These are phyloP conservation scores for Mrakia hoshinonis DNA, from an alignment of 768 basidiomycete species.

Conservation along the genomic window DNA sequence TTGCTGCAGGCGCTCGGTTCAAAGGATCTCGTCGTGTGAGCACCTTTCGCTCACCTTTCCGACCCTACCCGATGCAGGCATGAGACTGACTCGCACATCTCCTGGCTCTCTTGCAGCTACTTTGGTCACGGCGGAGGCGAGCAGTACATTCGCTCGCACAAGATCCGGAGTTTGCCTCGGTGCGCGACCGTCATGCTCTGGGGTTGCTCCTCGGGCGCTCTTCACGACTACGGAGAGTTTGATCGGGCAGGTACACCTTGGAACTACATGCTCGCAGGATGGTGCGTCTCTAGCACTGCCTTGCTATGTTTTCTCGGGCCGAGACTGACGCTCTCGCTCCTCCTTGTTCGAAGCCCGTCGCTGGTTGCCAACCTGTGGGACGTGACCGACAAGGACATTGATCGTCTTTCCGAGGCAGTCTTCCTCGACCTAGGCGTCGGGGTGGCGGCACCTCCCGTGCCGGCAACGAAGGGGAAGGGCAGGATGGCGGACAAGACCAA, in stretches of 20 bases:
- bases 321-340: not conserved
- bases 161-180: constrained; percentile 65
- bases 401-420: constrained; percentile 77
- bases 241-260: constrained; percentile 85
- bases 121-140: constrained; percentile 96
- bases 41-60: constrained; percentile 31
- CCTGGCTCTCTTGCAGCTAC: constrained; percentile 53
- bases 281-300: constrained; percentile 52
- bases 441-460: not conserved
- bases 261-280: constrained; percentile 94
- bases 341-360: constrained; percentile 55
- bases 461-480: not conserved
- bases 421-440: constrained; percentile 54
- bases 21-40: constrained; percentile 84
- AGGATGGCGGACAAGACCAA: not conserved
- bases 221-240: constrained; percentile 88
- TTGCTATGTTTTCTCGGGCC: not conserved
- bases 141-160: constrained; percentile 83
- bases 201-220: constrained; percentile 90
- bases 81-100: not conserved
- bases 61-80: too few relatives aligned
- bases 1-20: constrained; percentile 60
- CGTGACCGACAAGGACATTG: constrained; percentile 94
- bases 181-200: constrained; percentile 95
- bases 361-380: constrained; percentile 96